These are phyloP conservation scores for Suhomyces ambrosiae DNA, from an alignment of 1,139 yeast genomes.

Conservation along the genomic window DNA sequence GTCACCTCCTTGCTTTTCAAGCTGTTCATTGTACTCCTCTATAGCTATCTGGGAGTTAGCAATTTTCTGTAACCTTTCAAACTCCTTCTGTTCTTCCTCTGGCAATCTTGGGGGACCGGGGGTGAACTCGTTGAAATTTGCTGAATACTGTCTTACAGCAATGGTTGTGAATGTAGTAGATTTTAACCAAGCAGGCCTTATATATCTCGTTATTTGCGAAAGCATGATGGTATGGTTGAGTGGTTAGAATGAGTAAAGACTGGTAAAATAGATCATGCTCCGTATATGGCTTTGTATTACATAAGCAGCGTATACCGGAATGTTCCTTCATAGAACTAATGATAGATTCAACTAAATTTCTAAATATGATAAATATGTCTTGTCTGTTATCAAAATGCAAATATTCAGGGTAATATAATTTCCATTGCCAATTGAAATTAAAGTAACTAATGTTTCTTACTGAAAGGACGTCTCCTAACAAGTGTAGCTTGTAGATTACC, in stretches of 20 bases:
- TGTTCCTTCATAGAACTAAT: too few species aligned
- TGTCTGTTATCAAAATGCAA: too few species aligned
- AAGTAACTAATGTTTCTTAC: too few species aligned
- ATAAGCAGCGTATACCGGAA: too few species aligned
- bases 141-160: constrained; percentile 14
- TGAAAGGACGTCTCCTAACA: too few species aligned
- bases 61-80: constrained; percentile 77
- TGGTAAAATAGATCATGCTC: neutral
- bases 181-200: neutral
- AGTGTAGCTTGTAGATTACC: too few species aligned
- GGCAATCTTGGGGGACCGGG: constrained; percentile 89
- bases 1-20: constrained; percentile 20
- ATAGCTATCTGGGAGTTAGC: constrained; percentile 83
- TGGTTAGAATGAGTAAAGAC: too few species aligned
- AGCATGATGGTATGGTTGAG: constrained; percentile 3
- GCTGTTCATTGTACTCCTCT: constrained; percentile 65
- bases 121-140: constrained; percentile 31
- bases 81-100: constrained; percentile 88
- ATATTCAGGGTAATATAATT: too few species aligned
- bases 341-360: too few species aligned
- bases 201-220: neutral
- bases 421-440: too few species aligned
- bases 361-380: too few species aligned
- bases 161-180: neutral
- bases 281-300: too few species aligned